Base-by-base conservation (phyloP, 108 stramenopile species). In the Aurantiochytrium sp. region DNA sequence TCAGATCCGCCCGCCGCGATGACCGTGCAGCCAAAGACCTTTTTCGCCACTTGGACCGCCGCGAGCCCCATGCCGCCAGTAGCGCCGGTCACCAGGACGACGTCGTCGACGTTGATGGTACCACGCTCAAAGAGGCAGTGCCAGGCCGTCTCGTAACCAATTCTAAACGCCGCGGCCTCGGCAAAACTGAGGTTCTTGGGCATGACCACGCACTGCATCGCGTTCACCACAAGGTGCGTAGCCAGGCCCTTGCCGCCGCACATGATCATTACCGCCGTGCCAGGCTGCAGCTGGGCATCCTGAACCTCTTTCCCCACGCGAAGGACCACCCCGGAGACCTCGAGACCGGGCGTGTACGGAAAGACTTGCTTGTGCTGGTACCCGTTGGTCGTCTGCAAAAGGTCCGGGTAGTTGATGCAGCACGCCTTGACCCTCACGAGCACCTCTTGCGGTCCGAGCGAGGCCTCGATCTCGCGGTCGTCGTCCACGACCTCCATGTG, bases 321-420 rank as follows among this genome's bases (percentile, higher is more conserved):
- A 5, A 48, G 10, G 39, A 81, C 45, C 39, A 39, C 73, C 73
- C 73, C 73, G 39, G 73, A 41, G 6, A 81, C 73, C 73, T 81
- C 73, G 73, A 81, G 73, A 48, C 73, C 73, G 10, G 73, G 73
- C n/a, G 45, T 48, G 73, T 48, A 81, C 45, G 73, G 73, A 81
- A 48, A 81, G 27, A 8, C 24, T 17, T 48, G 42, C 45, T 81
- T 81, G 42, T 48, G 39, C 45, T 81, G 73, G 73, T 81, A 81
- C 45, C 42, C 73, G 45, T 81, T 81, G 42, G 45, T 48, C 3
- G 73, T 81, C 45, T 81, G 73, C 73, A 81, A 81, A 24, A 81
- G 73, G 24, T 81, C 73, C 1, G 45, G 42, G 3, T 48, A 81
- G 42, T 81, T 41, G 2, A 81, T 48, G 42, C 42, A 81, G 73